Base-by-base conservation (phyloP, 768 basidiomycete species). In the Pisolithus marmoratus region DNA sequence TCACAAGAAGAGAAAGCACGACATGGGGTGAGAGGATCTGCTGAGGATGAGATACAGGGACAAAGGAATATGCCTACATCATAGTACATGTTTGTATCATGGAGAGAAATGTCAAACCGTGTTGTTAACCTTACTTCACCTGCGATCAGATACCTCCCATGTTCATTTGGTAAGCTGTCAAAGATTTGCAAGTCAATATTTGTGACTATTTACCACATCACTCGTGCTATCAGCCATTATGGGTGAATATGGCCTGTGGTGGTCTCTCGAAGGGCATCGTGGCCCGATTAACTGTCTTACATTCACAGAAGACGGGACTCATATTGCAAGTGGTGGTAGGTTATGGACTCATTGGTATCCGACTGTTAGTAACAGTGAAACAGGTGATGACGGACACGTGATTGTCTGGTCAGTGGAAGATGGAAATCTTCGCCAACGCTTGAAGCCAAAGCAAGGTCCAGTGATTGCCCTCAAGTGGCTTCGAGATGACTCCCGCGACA, bases 381-480 rank as follows among this genome's bases (percentile, higher is more conserved):
- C n/a, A 51, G 50, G 40, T 24, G 50, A 51, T 36, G 42, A 51
- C 22, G 41, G 50, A 11, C 50, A 51, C 34, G 27, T 44, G 17
- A 26, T 43, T 6, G 5, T 51, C 31, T 51, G 50, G 50, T 5
- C 41, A 23, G 17, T 50, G n/a, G 17, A 38, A 15, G 41, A 27
- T 20, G 49, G 49, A 19, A 34, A 14, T 3, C 15, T 44, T 34
- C 24, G 14, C 7, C 22, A 19, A 29, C 17, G 19, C 17, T 36
- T 51, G 20, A 51, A 34, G 19, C 42, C 50, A 36, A 51, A 44
- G 34, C 40, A 51, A 51, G 50, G 50, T 19, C 50, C 50, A 20
- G 29, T 51, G 8, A n/a, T 44, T 5, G 23, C 38, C n/a, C 7
- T 51, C 27, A 26, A 20, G 29, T 51, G 50, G 50, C 42, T 51